These are phyloP conservation scores for Scytalidium lignicola DNA, from an alignment of 2,329 filamentous ascomycete species.

Conservation along the genomic window DNA sequence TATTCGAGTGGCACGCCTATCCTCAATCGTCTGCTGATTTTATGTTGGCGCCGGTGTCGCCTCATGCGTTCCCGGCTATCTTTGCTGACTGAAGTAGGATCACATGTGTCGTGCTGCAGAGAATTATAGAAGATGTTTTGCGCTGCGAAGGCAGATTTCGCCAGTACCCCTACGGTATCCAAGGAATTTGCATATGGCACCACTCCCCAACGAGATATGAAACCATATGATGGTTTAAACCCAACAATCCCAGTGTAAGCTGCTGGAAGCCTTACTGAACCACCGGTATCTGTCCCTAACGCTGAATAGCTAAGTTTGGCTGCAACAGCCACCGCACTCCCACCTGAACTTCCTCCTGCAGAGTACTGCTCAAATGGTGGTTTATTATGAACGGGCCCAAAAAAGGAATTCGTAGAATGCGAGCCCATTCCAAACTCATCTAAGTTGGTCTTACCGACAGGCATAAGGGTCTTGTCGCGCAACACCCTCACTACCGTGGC, in stretches of 20 bases:
- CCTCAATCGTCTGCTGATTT: slow-evolving; percentile 5
- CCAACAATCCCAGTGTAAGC: slow-evolving; percentile 65
- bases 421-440: slow-evolving; percentile 97
- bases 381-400: slow-evolving; percentile 53
- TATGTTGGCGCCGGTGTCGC: neutral
- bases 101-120: slow-evolving; percentile 12
- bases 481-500: slow-evolving; percentile 74
- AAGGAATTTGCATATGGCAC: slow-evolving; percentile 70
- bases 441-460: slow-evolving; percentile 83
- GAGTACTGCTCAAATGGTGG: slow-evolving; percentile 45
- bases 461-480: slow-evolving; percentile 52
- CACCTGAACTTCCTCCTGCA: slow-evolving; percentile 86
- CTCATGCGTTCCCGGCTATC: slow-evolving; percentile 33
- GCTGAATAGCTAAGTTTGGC: slow-evolving; percentile 55
- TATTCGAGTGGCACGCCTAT: slow-evolving; percentile 72
- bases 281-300: slow-evolving; percentile 84
- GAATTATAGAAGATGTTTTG: slow-evolving; percentile 21
- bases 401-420: slow-evolving; percentile 64
- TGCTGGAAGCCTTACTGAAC: slow-evolving; percentile 64
- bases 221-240: slow-evolving; percentile 69
- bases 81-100: slow-evolving; percentile 50
- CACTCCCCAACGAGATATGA: slow-evolving; percentile 64
- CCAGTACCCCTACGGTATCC: slow-evolving; percentile 65
- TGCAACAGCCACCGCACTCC: slow-evolving; percentile 81
- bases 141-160: slow-evolving; percentile 33